These are phyloP conservation scores for Nicotiana tabacum DNA, from an alignment of 257 asterid species.

Conservation along the genomic window DNA sequence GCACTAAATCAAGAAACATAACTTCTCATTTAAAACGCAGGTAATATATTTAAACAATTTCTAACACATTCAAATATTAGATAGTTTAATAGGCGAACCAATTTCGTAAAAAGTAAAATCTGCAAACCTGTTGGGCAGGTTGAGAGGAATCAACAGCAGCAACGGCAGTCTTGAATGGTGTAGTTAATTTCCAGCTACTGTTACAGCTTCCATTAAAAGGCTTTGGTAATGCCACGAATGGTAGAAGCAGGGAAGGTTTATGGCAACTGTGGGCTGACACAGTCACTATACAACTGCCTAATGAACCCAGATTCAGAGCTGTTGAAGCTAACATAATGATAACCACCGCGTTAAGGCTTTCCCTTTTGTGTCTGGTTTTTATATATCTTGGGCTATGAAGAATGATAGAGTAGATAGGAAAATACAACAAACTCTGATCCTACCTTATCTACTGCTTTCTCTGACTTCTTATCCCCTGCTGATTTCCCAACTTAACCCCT, in stretches of 20 bases:
- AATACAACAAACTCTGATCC: constrained; percentile 19
- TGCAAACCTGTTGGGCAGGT: constrained; percentile 48
- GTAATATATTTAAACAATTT: no score
- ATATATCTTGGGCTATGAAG: background rate
- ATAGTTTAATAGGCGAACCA: no score
- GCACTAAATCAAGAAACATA: no score
- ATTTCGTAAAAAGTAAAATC: background rate
- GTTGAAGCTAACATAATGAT: constrained; percentile 50
- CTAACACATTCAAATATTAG: no score
- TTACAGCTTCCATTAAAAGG: background rate
- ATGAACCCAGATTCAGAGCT: constrained; percentile 52
- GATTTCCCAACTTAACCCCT: constrained; percentile 16
- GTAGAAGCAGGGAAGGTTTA: constrained; percentile 22
- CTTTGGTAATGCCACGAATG: constrained; percentile 30
- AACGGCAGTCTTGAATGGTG: constrained; percentile 42
- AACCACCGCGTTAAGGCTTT: background rate
- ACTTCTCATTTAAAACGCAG: no score
- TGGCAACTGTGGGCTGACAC: constrained; percentile 31
- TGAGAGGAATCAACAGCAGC: constrained; percentile 69
- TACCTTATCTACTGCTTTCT: constrained; percentile 49
- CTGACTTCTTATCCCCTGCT: constrained; percentile 37
- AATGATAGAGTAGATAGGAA: constrained; percentile 17
- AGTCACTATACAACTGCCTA: constrained; percentile 30
- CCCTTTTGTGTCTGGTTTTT: constrained; percentile 5
- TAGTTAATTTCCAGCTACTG: constrained; percentile 29